These are phyloP conservation scores for Lactarius sanguifluus DNA, from an alignment of 768 basidiomycete species.

Conservation along the genomic window DNA sequence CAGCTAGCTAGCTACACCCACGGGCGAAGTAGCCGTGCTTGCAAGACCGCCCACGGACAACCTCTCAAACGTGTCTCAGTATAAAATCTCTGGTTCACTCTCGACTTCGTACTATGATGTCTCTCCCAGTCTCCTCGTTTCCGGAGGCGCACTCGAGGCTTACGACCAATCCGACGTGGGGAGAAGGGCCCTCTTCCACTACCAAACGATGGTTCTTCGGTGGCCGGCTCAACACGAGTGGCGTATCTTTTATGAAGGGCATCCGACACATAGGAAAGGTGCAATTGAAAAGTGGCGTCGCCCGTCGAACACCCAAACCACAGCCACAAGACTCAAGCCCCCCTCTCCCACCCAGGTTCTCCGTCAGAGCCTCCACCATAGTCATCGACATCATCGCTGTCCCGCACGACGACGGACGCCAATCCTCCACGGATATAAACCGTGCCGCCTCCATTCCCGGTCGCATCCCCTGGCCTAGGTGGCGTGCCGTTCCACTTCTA, in stretches of 20 bases:
- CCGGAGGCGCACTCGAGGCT: constrained; percentile 17
- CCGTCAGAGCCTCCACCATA: background rate
- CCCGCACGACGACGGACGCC: background rate
- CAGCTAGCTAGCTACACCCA: background rate
- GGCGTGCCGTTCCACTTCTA: background rate
- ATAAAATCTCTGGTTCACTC: background rate
- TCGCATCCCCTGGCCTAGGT: background rate
- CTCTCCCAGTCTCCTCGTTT: constrained; percentile 30
- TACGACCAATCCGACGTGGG: background rate
- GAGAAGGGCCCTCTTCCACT: background rate
- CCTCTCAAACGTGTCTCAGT: background rate
- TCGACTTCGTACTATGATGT: constrained; percentile 13
- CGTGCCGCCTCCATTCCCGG: background rate
- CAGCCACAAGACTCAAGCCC: background rate
- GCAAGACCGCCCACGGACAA: background rate
- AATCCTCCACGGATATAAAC: background rate
- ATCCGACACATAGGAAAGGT: constrained; percentile 3
- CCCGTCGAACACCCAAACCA: no score
- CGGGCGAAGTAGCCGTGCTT: background rate
- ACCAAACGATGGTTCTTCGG: constrained; percentile 13
- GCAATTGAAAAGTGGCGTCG: background rate
- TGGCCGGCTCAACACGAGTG: constrained; percentile 10
- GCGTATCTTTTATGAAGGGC: constrained; percentile 7
- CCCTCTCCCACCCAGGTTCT: background rate
- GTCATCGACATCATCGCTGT: constrained; percentile 6